These are phyloP conservation scores for Protostelium mycophagum DNA, from an alignment of 78 protist species.

Conservation along the genomic window DNA sequence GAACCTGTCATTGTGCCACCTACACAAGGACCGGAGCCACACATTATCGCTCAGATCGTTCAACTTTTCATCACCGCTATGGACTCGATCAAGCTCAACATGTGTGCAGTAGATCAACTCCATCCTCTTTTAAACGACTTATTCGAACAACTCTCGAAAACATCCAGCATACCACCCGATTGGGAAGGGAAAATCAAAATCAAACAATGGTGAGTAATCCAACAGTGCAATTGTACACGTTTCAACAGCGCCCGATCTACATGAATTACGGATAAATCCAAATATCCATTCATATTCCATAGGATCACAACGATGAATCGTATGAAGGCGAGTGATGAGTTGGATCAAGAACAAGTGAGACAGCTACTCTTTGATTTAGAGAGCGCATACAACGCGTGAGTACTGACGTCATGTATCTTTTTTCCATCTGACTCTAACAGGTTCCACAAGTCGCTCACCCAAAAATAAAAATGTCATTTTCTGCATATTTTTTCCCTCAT, in stretches of 20 bases:
- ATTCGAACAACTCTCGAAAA: slow-evolving; percentile 46
- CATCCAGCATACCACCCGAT: slow-evolving; percentile 47
- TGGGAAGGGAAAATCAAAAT: slow-evolving; percentile 68
- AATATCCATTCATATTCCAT: too few relatives aligned
- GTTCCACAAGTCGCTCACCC: neutral
- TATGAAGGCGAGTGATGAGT: slow-evolving; percentile 78
- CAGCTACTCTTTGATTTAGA: slow-evolving; percentile 83
- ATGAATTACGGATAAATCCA: too few relatives aligned
- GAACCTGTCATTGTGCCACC: neutral
- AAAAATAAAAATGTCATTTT: too few relatives aligned
- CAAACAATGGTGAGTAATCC: neutral
- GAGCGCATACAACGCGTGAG: slow-evolving; percentile 49
- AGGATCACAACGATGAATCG: slow-evolving; percentile 61
- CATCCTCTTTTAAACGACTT: slow-evolving; percentile 70
- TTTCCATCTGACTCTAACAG: neutral
- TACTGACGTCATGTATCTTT: neutral
- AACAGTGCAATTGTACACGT: too few relatives aligned
- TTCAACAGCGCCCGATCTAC: too few relatives aligned
- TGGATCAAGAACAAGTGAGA: slow-evolving; percentile 69
- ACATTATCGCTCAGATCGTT: slow-evolving; percentile 65
- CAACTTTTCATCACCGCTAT: slow-evolving; percentile 78
- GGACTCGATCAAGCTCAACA: slow-evolving; percentile 71
- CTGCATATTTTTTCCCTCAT: too few relatives aligned
- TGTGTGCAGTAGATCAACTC: slow-evolving; percentile 76
- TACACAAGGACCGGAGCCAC: neutral